These are phyloP conservation scores for Alternaria ethzedia DNA, from an alignment of 2,329 filamentous ascomycete species.

Conservation along the genomic window DNA sequence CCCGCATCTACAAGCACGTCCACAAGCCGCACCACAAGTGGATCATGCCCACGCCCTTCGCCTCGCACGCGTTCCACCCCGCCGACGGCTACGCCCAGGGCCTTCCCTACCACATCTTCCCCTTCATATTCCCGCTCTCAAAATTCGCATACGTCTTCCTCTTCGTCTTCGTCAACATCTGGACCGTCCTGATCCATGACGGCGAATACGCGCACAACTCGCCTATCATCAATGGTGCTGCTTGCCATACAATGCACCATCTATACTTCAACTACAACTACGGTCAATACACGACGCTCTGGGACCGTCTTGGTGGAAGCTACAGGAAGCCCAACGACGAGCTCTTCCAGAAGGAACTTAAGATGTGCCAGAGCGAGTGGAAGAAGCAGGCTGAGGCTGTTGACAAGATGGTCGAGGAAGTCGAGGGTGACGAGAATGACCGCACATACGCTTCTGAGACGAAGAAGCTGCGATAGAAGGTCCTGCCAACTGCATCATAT, in stretches of 20 bases:
- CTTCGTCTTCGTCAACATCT: slow-evolving; percentile 93
- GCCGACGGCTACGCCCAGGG: slow-evolving; percentile 89
- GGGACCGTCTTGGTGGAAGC: slow-evolving; percentile 86
- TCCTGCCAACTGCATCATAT: neutral
- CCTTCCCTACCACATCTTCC: slow-evolving; percentile 90
- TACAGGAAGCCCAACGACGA: slow-evolving; percentile 86
- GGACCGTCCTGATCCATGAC: slow-evolving; percentile 96
- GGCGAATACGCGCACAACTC: slow-evolving; percentile 92
- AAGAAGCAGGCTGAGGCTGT: slow-evolving; percentile 76
- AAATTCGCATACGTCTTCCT: slow-evolving; percentile 86
- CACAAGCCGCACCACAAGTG: slow-evolving; percentile 99
- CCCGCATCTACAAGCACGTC: slow-evolving; percentile 79
- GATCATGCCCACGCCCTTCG: slow-evolving; percentile 97
- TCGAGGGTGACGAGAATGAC: slow-evolving; percentile 64
- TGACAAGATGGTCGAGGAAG: slow-evolving; percentile 76
- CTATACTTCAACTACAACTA: slow-evolving; percentile 78
- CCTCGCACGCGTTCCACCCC: slow-evolving; percentile 93
- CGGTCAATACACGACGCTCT: slow-evolving; percentile 90
- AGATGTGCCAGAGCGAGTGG: slow-evolving; percentile 84
- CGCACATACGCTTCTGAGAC: slow-evolving; percentile 49
- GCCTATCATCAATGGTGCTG: slow-evolving; percentile 90
- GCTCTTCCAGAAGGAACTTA: slow-evolving; percentile 82
- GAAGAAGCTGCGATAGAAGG: slow-evolving; percentile 46
- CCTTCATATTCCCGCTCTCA: slow-evolving; percentile 89
- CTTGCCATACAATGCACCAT: slow-evolving; percentile 92